Base-by-base conservation (phyloP, 1,284 basidiomycete genomes). In the Melampsora abietis-canadensis region DNA sequence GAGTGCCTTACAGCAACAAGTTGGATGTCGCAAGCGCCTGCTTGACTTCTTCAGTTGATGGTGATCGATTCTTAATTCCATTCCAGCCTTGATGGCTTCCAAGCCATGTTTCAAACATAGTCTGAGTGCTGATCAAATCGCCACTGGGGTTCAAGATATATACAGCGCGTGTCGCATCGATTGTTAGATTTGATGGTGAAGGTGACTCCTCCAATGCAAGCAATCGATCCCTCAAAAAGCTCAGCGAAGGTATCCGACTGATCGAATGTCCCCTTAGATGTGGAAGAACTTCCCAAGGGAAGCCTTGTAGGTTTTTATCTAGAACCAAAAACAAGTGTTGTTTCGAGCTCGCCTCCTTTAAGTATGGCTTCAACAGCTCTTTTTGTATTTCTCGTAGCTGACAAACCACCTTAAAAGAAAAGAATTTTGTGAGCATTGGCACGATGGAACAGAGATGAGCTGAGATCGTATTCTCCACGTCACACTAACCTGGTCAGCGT, bases 281-380 rank as follows among this genome's bases (percentile, higher is more conserved):
- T 0, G 95, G 94, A 30, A 98, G 88, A 34, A 91, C 94, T 83
- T 98, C 96, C 96, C 95, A 98, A 0, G 96, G 95, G 76, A 98
- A 86, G 0, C 88, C 87, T 79, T 94, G 91, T 15, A 95, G 84
- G 77, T 92, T 89, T 84, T 92, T 92, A 83, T 98, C 96, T 44
- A 98, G 85, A 15, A 95, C 87, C 73, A 98, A 85, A 83, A 97
- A 95, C 47, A 90, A 83, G 81, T 98, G 95, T 79, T 77, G 27
- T 78, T 79, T n/a, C n/a, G 37, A 61, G 48, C 64, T 47, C 34
- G 60, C 54, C 51, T 66, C 72, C 66, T 66, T 47, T 2, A 65
- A 69, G 62, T 68, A 48, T 17, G 31, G 67, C 82, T 82, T 37
- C 79, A 83, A 78, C 15, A 79, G 70, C 34, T 76, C 76, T 54